A percentile compares a stretch with the other conserved stretches of the same genome.
Evolutionary conservation across 2,329 filamentous ascomycete species (phyloP).

Genomic region (Alternaria triticimaculans): DNA sequence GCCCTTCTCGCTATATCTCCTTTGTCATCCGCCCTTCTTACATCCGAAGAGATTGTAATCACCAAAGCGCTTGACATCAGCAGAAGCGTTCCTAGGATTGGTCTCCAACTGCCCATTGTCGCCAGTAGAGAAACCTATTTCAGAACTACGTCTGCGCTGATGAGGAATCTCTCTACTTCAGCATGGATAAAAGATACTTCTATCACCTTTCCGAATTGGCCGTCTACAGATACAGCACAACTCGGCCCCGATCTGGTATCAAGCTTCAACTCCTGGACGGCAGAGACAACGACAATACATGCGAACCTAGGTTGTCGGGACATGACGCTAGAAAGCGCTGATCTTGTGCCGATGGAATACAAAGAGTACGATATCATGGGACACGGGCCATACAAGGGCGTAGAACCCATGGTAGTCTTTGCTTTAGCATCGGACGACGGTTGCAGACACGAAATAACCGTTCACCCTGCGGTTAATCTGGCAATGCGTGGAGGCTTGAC

Average conservation of each 20-base stretch:
- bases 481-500: slow-evolving; percentile 17
- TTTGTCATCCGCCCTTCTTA: slow-evolving; percentile 21
- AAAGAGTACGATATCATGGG: neutral
- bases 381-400: slow-evolving; percentile 15
- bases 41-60: slow-evolving; percentile 18
- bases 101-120: neutral
- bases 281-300: neutral
- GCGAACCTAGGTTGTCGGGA: neutral
- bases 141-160: slow-evolving; percentile 14
- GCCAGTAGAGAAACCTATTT: slow-evolving; percentile 21
- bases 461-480: slow-evolving; percentile 17
- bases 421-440: slow-evolving; percentile 13
- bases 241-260: slow-evolving; percentile 13
- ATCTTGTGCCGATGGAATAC: slow-evolving; percentile 9
- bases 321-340: slow-evolving; percentile 21
- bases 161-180: slow-evolving; percentile 21
- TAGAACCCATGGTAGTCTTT: slow-evolving; percentile 21
- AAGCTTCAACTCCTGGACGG: neutral
- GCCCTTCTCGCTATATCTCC: slow-evolving; percentile 21
- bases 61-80: slow-evolving; percentile 8
- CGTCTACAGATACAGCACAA: slow-evolving; percentile 15
- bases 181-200: slow-evolving; percentile 22
- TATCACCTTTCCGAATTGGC: slow-evolving; percentile 23
- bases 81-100: slow-evolving; percentile 2
- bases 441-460: slow-evolving; percentile 17